Base-by-base conservation (phyloP, 2,329 filamentous ascomycete genomes). In the Aspergillus flavus region DNA sequence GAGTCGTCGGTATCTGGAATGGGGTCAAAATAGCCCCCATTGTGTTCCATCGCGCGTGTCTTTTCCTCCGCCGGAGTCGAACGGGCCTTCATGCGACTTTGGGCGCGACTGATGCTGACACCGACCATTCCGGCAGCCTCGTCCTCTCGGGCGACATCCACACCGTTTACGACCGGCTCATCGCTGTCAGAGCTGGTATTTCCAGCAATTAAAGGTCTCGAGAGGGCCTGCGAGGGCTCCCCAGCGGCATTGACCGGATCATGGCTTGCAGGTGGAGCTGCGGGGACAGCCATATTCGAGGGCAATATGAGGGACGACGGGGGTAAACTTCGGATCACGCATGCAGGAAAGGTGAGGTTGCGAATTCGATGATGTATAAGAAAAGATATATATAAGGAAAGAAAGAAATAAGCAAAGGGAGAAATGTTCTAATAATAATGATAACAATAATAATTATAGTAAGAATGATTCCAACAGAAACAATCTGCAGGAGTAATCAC, bases 21-120 rank as follows among this genome's bases (percentile, higher is more conserved):
- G 3, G 63, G 48, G 3, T 79, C 78, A 64, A 87, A 86, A 67
- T 85, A 82, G 19, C 74, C 80, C 4, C 81, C 82, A 36, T 77
- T 77, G 23, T 80, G 76, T 64, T 86, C 84, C 68, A 89, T 75
- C 2, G 82, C 82, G 2, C 84, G 83, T n/a, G 79, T 83, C 72
- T 88, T 89, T 71, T 88, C 86, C 23, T 82, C 82, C 11, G 84
- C 84, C 1, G 86, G 86, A 5, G 86, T 88, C 48, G 80, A 79
- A 11, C 85, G 83, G 21, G 85, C 85, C 41, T 81, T 84, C 72
- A 88, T 78, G 50, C 83, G 81, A 57, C 82, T 86, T 72, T 89
- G 87, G 48, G 82, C 79, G 45, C 80, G 80, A 63, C 85, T 81
- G 65, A 89, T 87, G 71, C 86, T 88, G 69, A 89, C 80, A 2